Percentiles rank a stretch among this genome's conserved stretches.
These are phyloP conservation scores for Nitzschia sp. DNA, from an alignment of 108 stramenopile genomes.

Conservation along the genomic window DNA sequence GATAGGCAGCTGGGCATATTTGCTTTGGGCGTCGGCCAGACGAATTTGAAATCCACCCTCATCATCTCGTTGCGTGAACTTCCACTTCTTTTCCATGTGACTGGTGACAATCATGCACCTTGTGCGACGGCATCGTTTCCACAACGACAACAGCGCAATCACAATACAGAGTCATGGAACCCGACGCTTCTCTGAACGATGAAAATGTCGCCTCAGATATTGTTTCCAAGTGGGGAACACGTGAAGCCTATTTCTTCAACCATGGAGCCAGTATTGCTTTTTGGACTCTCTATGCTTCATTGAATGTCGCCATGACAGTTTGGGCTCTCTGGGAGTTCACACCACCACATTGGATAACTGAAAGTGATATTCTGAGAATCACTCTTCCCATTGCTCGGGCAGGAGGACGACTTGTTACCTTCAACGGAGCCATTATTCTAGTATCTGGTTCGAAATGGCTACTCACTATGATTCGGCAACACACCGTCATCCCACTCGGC, in stretches of 20 bases:
- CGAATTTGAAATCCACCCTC: too few species aligned
- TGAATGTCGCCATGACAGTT: background rate
- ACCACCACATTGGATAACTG: background rate
- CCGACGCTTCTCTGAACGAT: too few species aligned
- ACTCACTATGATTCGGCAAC: constrained; percentile 5
- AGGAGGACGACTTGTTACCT: background rate
- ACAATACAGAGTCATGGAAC: too few species aligned
- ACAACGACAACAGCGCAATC: too few species aligned
- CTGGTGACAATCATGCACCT: too few species aligned
- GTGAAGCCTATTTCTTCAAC: background rate
- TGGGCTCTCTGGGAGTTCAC: background rate
- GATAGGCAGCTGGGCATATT: too few species aligned
- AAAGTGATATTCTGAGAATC: background rate
- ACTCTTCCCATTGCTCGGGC: constrained; percentile 1
- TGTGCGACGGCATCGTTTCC: too few species aligned
- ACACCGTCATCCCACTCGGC: constrained; percentile 9
- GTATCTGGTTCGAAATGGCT: background rate
- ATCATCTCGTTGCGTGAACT: too few species aligned
- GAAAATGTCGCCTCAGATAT: too few species aligned
- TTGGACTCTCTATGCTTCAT: background rate
- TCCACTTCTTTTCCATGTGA: too few species aligned
- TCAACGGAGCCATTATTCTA: constrained; percentile 1
- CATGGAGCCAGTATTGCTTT: background rate
- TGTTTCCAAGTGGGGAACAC: background rate
- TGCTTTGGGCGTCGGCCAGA: too few species aligned